These are phyloP conservation scores for Aspergillus latus DNA, from an alignment of 2,329 filamentous ascomycete species.

Conservation along the genomic window DNA sequence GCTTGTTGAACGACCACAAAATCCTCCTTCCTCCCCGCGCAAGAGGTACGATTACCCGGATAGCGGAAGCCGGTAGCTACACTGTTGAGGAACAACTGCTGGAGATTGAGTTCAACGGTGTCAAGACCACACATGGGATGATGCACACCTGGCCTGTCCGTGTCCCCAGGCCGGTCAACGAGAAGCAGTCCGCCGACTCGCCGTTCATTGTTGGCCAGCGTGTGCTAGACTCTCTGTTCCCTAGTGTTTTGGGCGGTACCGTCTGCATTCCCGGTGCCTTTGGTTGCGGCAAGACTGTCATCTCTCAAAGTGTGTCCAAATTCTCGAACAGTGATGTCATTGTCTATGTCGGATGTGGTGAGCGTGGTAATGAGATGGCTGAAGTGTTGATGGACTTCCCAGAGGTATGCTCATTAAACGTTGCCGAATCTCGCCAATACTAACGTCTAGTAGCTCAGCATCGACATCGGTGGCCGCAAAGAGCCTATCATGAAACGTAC, in stretches of 20 bases:
- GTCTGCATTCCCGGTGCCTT: conserved; percentile 98
- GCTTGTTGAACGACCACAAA: conserved; percentile 87
- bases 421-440: neutral
- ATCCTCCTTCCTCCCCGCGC: conserved; percentile 89
- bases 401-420: conserved; percentile 53
- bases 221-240: conserved; percentile 94
- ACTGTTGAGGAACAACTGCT: conserved; percentile 92
- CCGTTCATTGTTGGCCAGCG: conserved; percentile 96
- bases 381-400: conserved; percentile 99
- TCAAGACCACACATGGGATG: conserved; percentile 92
- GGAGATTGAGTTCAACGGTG: conserved; percentile 95
- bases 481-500: conserved; percentile 99
- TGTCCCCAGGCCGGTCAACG: conserved; percentile 85
- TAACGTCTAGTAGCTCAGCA: conserved; percentile 64
- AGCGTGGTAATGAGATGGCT: conserved; percentile 99
- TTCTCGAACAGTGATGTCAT: conserved; percentile 99
- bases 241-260: conserved; percentile 93
- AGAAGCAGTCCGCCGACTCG: conserved; percentile 84
- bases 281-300: conserved; percentile 98
- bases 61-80: conserved; percentile 85
- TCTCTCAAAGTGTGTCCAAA: conserved; percentile 97
- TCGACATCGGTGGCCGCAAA: conserved; percentile 88
- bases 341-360: conserved; percentile 90
- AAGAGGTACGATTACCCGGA: conserved; percentile 86
- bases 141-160: conserved; percentile 99